Evolutionary conservation across 768 basidiomycete genomes (phyloP).

Genomic region (Hygrocybe coccinea): DNA sequence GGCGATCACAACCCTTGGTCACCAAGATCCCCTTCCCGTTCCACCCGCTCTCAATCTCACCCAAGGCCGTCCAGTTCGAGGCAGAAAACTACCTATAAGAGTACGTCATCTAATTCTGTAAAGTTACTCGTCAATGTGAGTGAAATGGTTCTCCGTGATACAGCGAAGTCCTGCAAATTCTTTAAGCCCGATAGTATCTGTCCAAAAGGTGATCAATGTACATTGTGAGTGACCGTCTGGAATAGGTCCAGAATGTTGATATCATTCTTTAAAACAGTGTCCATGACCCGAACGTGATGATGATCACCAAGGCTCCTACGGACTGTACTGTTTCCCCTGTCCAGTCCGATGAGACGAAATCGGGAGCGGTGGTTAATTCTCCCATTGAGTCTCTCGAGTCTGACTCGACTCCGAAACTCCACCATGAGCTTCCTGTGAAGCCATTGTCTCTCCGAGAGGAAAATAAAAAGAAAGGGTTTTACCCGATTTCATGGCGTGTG

Average conservation of each 20-base stretch:
- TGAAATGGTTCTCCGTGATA: background rate
- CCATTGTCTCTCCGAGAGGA: constrained; percentile 30
- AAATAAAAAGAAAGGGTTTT: constrained; percentile 44
- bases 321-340: background rate
- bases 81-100: constrained; percentile 4
- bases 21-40: background rate
- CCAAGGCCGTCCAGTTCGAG: background rate
- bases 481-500: constrained; percentile 70
- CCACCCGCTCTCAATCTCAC: constrained; percentile 4
- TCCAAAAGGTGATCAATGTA: constrained; percentile 51
- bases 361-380: background rate
- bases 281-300: constrained; percentile 30
- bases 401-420: background rate
- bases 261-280: constrained; percentile 33
- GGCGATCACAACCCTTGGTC: background rate
- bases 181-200: constrained; percentile 43
- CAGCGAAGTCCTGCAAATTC: constrained; percentile 62
- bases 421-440: constrained; percentile 15
- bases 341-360: background rate
- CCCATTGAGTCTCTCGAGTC: background rate
- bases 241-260: background rate
- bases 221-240: constrained; percentile 44
- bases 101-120: background rate
- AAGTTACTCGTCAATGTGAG: background rate
- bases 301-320: background rate